Conservation (phyloP, 495 filamentous ascomycete genomes). For the Neurospora hispaniola region DNA sequence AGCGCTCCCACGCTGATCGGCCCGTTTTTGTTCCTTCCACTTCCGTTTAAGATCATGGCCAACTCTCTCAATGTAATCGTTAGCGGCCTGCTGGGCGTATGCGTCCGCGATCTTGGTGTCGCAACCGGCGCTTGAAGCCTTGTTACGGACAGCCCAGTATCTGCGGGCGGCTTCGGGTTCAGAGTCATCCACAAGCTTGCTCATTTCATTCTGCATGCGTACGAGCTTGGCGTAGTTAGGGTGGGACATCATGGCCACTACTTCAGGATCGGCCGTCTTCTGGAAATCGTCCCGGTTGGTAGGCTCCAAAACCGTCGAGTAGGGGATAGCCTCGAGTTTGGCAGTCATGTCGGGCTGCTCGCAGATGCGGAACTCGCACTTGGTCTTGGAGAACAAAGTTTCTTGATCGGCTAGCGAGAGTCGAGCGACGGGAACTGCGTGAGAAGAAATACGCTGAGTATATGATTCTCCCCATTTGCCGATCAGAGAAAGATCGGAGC, state of each 20-base stretch:
- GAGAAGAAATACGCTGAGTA: background rate
- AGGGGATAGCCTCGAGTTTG: slow-evolving; percentile 6
- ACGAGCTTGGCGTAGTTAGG: slow-evolving; percentile 1
- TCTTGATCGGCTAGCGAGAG: slow-evolving; percentile 13
- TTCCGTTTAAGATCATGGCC: background rate
- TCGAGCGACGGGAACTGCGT: slow-evolving; percentile 8
- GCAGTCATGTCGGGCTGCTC: slow-evolving; percentile 7
- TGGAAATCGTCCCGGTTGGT: background rate
- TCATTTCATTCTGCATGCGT: background rate
- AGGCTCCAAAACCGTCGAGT: background rate
- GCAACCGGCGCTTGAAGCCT: background rate
- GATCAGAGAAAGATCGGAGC: slow-evolving; percentile 12
- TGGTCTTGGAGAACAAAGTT: slow-evolving; percentile 9
- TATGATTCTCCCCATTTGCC: slow-evolving; percentile 14
- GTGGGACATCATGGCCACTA: slow-evolving; percentile 7
- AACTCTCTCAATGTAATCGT: background rate
- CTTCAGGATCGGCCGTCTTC: slow-evolving; percentile 8
- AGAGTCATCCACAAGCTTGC: background rate
- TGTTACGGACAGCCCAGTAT: background rate
- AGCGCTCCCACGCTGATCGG: background rate
- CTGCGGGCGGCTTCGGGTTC: background rate
- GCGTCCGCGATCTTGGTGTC: background rate
- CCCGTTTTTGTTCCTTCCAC: background rate
- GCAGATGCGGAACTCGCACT: slow-evolving; percentile 5
- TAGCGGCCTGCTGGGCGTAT: background rate